Conservation (phyloP, 1,139 yeast genomes). For the Scheffersomyces stambukii region DNA sequence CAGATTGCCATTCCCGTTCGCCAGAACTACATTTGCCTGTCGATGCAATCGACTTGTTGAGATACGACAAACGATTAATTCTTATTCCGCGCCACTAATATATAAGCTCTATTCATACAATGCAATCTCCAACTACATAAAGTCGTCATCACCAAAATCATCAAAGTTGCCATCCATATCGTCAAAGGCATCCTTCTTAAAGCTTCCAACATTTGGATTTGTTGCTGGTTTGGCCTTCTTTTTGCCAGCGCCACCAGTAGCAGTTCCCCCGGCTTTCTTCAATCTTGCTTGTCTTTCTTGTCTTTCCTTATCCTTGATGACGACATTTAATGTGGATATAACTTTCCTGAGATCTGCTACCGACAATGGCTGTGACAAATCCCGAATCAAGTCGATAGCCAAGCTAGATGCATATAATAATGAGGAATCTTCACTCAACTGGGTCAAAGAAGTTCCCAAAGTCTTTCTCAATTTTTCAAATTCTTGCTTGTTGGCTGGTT, state of each 20-base stretch:
- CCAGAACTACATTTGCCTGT: background rate
- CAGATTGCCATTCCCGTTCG: background rate
- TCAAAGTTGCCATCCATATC: slow-evolving; percentile 43
- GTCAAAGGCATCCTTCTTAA: slow-evolving; percentile 69
- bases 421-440: slow-evolving; percentile 57
- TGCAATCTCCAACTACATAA: slow-evolving; percentile 84
- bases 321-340: slow-evolving; percentile 75
- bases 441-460: slow-evolving; percentile 61
- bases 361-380: slow-evolving; percentile 72
- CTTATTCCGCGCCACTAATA: no score
- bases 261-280: slow-evolving; percentile 76
- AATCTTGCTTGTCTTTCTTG: slow-evolving; percentile 84
- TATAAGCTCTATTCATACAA: no score
- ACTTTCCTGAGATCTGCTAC: slow-evolving; percentile 85
- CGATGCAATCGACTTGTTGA: slow-evolving; percentile 8
- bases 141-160: slow-evolving; percentile 64
- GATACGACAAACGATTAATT: slow-evolving; percentile 5
- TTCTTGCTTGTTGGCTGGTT: slow-evolving; percentile 75
- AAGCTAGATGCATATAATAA: slow-evolving; percentile 70
- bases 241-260: slow-evolving; percentile 93
- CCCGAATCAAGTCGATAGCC: slow-evolving; percentile 84
- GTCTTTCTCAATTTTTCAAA: slow-evolving; percentile 82
- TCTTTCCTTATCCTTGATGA: slow-evolving; percentile 81
- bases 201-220: slow-evolving; percentile 70
- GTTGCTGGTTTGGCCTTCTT: slow-evolving; percentile 80